Conservation (phyloP, 768 basidiomycete species). For the Rhodotorula paludigena region DNA sequence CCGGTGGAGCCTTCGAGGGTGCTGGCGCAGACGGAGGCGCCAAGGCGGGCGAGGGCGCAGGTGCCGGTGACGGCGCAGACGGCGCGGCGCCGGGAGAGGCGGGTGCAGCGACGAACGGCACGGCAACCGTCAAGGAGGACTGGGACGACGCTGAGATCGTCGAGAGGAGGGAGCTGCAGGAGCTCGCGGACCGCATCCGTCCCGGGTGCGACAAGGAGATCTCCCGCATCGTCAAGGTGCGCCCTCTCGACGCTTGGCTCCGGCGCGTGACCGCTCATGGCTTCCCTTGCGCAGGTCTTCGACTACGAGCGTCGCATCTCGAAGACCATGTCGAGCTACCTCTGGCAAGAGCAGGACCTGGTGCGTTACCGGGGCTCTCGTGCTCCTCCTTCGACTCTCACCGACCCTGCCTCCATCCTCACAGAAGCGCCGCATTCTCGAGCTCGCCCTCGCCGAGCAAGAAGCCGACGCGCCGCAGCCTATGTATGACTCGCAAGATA, state of each 20-base stretch:
- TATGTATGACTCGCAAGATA: slow-evolving; percentile 64
- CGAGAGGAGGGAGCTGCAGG: slow-evolving; percentile 57
- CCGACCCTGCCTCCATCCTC: not conserved
- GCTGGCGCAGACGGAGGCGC: slow-evolving; percentile 44
- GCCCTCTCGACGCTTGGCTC: slow-evolving; percentile 16
- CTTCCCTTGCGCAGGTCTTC: slow-evolving; percentile 56
- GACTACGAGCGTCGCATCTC: slow-evolving; percentile 75
- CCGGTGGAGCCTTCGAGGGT: not conserved
- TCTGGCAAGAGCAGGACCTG: slow-evolving; percentile 30
- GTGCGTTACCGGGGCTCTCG: slow-evolving; percentile 43
- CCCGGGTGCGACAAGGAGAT: slow-evolving; percentile 87
- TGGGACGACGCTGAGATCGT: slow-evolving; percentile 36
- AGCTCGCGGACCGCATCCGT: slow-evolving; percentile 71
- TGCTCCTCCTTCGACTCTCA: not conserved
- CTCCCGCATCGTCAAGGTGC: slow-evolving; percentile 63
- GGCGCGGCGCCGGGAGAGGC: slow-evolving; percentile 41
- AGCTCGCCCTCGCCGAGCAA: slow-evolving; percentile 12
- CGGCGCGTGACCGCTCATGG: not conserved
- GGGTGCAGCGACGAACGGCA: no score
- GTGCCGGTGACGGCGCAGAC: not conserved
- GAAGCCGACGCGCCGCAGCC: slow-evolving; percentile 36
- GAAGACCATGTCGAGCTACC: slow-evolving; percentile 54
- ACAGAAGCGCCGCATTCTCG: slow-evolving; percentile 35
- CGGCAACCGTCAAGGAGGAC: slow-evolving; percentile 12
- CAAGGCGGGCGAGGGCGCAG: slow-evolving; percentile 8